These are phyloP conservation scores for Mycena alexandri DNA, from an alignment of 768 basidiomycete genomes.

Conservation along the genomic window DNA sequence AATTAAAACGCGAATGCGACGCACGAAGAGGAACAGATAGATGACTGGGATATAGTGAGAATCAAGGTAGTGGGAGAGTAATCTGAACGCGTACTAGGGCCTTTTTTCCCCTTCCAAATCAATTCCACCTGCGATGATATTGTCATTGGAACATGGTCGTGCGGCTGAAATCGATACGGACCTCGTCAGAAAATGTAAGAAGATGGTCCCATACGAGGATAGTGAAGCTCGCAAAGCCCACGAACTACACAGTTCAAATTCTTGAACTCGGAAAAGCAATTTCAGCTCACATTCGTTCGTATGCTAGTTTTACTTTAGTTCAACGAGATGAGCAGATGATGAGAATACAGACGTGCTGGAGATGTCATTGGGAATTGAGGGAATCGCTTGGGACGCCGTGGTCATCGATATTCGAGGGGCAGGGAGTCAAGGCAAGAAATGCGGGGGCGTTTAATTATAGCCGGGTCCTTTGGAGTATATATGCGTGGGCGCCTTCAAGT, in stretches of 20 bases:
- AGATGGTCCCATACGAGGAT: slow-evolving; percentile 53
- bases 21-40: slow-evolving; percentile 51
- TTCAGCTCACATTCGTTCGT: slow-evolving; percentile 33
- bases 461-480: slow-evolving; percentile 15
- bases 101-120: slow-evolving; percentile 51
- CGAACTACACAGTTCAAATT: slow-evolving; percentile 37
- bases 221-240: slow-evolving; percentile 50
- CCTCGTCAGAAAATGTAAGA: slow-evolving; percentile 50
- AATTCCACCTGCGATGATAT: slow-evolving; percentile 42
- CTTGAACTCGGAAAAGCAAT: background rate
- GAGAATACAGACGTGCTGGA: slow-evolving; percentile 30
- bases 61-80: background rate
- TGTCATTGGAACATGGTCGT: background rate
- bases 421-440: slow-evolving; percentile 3
- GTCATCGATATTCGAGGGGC: background rate
- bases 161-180: background rate
- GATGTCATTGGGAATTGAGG: slow-evolving; percentile 13
- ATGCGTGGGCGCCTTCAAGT: slow-evolving; percentile 14
- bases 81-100: slow-evolving; percentile 43
- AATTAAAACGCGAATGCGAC: slow-evolving; percentile 6
- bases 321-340: background rate
- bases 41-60: slow-evolving; percentile 39
- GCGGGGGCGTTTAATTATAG: slow-evolving; percentile 20
- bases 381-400: slow-evolving; percentile 16
- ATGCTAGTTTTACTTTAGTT: slow-evolving; percentile 17